phyloP scores from a whole-genome alignment of 2,329 filamentous ascomycete genomes.

The Emmonsiellopsis sp. region DNA sequence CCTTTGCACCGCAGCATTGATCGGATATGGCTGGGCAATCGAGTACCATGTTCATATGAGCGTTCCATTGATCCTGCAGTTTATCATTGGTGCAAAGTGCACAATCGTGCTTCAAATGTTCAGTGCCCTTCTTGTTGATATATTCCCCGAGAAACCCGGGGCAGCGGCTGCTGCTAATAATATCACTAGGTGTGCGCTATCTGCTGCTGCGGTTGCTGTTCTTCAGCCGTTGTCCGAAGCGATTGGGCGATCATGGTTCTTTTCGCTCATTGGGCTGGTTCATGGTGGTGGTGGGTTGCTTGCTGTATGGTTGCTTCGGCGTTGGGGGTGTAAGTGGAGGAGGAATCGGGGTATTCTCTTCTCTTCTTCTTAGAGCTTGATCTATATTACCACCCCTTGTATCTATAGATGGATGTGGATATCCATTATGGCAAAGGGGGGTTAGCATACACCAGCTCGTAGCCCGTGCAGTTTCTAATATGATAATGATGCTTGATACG shows the following conservation, averaged over 20 bases:
- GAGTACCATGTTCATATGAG: background rate
- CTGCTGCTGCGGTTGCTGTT: slow-evolving; percentile 12
- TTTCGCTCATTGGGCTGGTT: slow-evolving; percentile 21
- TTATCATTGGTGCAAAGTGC: slow-evolving; percentile 1
- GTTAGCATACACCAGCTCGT: no score
- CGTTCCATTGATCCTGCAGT: background rate
- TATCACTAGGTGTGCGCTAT: slow-evolving; percentile 12
- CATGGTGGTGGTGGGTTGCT: background rate
- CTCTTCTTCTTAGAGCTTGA: background rate
- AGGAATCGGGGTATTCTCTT: background rate
- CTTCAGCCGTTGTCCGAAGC: slow-evolving; percentile 14
- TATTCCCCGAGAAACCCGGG: slow-evolving; percentile 12
- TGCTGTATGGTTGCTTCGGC: background rate
- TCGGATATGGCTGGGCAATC: slow-evolving; percentile 3
- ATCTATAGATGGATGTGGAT: no score
- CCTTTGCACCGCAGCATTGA: background rate
- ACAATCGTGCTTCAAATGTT: slow-evolving; percentile 11
- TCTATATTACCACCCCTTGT: no score
- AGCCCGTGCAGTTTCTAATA: no score
- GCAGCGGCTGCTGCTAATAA: slow-evolving; percentile 13
- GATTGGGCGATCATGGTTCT: slow-evolving; percentile 38
- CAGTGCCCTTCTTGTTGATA: slow-evolving; percentile 16
- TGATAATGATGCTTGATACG: no score
- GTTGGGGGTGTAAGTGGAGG: background rate
- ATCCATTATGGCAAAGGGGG: no score